Evolutionary conservation across 2,329 filamentous ascomycete genomes (phyloP), one percentile per base, ranked within the genome.

Genomic region (Epichloe scottii): DNA sequence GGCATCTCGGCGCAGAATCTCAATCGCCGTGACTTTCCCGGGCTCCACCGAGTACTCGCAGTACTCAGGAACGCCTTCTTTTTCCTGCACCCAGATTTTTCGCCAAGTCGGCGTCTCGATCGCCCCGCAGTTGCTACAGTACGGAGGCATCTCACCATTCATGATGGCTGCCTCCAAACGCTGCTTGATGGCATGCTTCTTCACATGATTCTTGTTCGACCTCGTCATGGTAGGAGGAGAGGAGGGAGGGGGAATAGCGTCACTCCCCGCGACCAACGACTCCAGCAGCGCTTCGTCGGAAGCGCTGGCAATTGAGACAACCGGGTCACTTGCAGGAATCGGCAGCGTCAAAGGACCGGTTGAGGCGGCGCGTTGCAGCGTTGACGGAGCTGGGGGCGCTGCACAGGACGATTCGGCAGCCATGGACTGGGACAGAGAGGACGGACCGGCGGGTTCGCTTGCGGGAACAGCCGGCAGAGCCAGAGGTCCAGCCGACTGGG

Each of bases 41-140:
- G 85, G 82, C 59, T 84, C 84, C 53, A 86, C 82, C 0, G 84
- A 87, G 50, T 84, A 81, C 53, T 88, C 81, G 45, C 87, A 76
- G 53, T 84, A 79, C 3, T 78, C 75, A 0, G 89, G 88, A 34
- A 76, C 75, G 1, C 88, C 89, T 15, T 79, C 71, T 44, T 84
- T 76, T 7, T 87, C 76, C 60, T 89, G 88, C n/a, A 82, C 82
- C 76, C 85, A 96, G 12, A 93, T 88, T 62, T 91, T 93, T 54
- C 93, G 83, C 93, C 93, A 98, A 0, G 91, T 96, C 0, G 91
- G 88, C 0, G 93, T 98, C 60, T 97, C 87, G 52, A 98, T 95
- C 6, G 89, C 87, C 5, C 93, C 93, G 60, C 93, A 98, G 60
- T 97, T 95, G 56, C 80, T 80, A 65, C 93, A 98, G 62, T 84